Evolutionary conservation across 441 rosid genomes (phyloP).

Genomic region (Arabidopsis hybrid): DNA sequence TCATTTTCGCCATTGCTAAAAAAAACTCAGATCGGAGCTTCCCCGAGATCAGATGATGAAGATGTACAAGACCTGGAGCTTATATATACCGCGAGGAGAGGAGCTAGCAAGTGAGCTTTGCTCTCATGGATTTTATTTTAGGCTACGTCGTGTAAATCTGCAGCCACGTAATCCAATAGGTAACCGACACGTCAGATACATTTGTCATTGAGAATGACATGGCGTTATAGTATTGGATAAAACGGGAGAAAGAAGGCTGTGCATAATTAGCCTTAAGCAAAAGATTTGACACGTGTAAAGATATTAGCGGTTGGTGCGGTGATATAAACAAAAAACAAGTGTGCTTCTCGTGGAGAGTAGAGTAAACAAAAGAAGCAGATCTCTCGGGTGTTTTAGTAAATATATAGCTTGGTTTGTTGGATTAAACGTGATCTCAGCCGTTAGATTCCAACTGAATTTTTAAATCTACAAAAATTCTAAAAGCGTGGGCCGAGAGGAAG

Average conservation of each 20-base stretch:
- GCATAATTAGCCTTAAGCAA: not conserved
- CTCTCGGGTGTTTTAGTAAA: conserved; percentile 33
- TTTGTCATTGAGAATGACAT: conserved; percentile 30
- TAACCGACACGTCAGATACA: not conserved
- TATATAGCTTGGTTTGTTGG: conserved; percentile 25
- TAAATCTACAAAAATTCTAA: conserved; percentile 14
- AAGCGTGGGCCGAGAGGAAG: conserved; percentile 35
- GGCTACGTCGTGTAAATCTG: conserved; percentile 33
- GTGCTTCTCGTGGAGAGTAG: conserved; percentile 42
- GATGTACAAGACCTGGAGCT: conserved; percentile 26
- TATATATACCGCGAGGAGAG: conserved; percentile 16
- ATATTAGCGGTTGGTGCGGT: conserved; percentile 29
- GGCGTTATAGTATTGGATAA: conserved; percentile 9
- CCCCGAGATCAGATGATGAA: conserved; percentile 17
- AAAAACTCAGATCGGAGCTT: conserved; percentile 42
- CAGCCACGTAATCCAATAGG: conserved; percentile 18
- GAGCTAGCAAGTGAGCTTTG: conserved; percentile 25
- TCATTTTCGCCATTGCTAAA: conserved; percentile 49
- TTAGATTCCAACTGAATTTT: conserved; percentile 31
- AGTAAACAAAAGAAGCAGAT: conserved; percentile 25
- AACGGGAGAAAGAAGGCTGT: conserved; percentile 12
- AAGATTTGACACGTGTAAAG: conserved; percentile 28
- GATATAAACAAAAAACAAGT: conserved; percentile 11
- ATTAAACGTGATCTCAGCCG: conserved; percentile 39
- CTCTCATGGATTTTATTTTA: not conserved